phyloP scores from a whole-genome alignment of 2,329 filamentous ascomycete genomes.

The Alternaria longipes region DNA sequence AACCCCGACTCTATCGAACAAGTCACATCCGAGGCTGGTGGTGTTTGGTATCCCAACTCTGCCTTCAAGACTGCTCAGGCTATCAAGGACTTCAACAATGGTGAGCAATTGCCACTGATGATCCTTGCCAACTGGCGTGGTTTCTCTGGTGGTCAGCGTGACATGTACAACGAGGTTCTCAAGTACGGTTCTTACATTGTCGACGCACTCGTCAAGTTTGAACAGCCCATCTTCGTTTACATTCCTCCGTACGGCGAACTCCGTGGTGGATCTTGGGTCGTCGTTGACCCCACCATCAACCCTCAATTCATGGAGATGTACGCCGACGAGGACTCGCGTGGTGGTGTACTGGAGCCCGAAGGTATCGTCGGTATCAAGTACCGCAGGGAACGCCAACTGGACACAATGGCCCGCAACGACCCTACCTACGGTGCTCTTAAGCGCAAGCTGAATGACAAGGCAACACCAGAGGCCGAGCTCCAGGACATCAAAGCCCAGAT shows the following conservation, averaged over 20 bases:
- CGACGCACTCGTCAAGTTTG: slow-evolving; percentile 95
- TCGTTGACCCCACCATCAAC: slow-evolving; percentile 98
- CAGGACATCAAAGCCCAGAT: slow-evolving; percentile 85
- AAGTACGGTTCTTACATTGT: slow-evolving; percentile 99
- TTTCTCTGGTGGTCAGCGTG: slow-evolving; percentile 98
- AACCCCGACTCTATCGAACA: slow-evolving; percentile 99
- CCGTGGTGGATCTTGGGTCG: slow-evolving; percentile 98
- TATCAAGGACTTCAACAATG: slow-evolving; percentile 98
- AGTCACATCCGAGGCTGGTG: slow-evolving; percentile 91
- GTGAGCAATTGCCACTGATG: slow-evolving; percentile 97
- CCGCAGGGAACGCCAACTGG: slow-evolving; percentile 94
- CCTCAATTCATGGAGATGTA: slow-evolving; percentile 99
- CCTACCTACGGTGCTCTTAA: slow-evolving; percentile 83
- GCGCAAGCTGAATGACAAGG: slow-evolving; percentile 75
- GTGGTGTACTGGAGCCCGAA: slow-evolving; percentile 96
- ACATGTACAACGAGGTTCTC: slow-evolving; percentile 99
- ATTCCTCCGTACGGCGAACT: slow-evolving; percentile 97
- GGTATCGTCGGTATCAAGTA: slow-evolving; percentile 99
- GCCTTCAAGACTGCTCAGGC: slow-evolving; percentile 99
- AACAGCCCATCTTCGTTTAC: slow-evolving; percentile 99
- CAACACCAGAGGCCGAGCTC: slow-evolving; percentile 76
- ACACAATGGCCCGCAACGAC: slow-evolving; percentile 96
- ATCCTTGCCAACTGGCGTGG: slow-evolving; percentile 99
- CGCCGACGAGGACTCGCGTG: slow-evolving; percentile 91
- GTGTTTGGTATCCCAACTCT: slow-evolving; percentile 99